Evolutionary conservation across 2,329 filamentous ascomycete species (phyloP), one percentile per base, ranked within the genome.

Genomic region (Coniochaeta ligniaria): DNA sequence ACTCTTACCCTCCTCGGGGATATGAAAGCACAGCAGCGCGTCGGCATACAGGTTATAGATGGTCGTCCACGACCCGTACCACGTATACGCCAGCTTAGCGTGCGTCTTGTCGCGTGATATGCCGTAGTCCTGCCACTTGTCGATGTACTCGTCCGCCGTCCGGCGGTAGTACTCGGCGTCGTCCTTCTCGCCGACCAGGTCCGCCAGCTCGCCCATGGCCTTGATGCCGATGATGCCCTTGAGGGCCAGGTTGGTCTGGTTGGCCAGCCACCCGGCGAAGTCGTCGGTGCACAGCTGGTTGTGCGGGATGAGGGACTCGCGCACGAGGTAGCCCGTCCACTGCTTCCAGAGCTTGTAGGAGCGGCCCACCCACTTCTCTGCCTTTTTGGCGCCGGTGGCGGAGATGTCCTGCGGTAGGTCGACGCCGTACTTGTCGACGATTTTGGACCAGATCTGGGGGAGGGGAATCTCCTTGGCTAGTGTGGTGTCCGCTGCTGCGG

Each of bases 31-130:
- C 36, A 95, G 83, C 24, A 94, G 85, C 81, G 67, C 70, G 69
- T 92, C 89, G 26, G 89, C 88, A 72, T 88, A 94, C 14, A 92
- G 80, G 65, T 90, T 91, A 74, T 93, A 93, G 24, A 92, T 79
- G 0, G 89, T 92, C 7, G 90, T 92, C 89, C 90, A 93, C 58
- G 88, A 91, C 16, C 89, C 89, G 65, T 89, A 89, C 89, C 89
- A 92, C 63, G 90, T 83, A 70, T 94, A 94, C 3, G 89, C 86
- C 33, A 94, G 76, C 71, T 92, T 92, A 31, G 89, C 88, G 69
- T 92, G 89, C 0, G 84, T 84, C 54, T 83, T 81, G 68, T 92
- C 89, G 33, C 87, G 80, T 6, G 87, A 89, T 67, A 91, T 85
- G 58, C 83, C 89, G 62, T 83, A 83, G 57, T 84, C 80, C 69